Conservation (phyloP, 1,284 basidiomycete species). For the Trametes pubescens region DNA sequence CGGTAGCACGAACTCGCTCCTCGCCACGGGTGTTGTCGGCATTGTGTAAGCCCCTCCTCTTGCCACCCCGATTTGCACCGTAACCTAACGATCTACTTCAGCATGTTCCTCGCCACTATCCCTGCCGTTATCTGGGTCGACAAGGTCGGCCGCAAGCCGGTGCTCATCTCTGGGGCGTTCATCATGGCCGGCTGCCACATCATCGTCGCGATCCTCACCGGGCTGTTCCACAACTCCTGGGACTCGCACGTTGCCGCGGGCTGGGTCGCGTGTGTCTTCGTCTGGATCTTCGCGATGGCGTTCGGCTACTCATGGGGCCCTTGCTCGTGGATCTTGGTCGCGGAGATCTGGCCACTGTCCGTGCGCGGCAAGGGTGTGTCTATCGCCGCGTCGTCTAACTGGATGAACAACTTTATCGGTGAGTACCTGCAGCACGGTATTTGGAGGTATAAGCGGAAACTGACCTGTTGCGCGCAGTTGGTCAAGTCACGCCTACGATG, state of each 20-base stretch:
- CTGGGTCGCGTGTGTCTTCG: slow-evolving; percentile 70
- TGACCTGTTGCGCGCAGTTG: slow-evolving; percentile 31
- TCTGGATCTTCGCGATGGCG: slow-evolving; percentile 74
- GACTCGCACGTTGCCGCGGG: slow-evolving; percentile 53
- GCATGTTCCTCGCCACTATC: slow-evolving; percentile 79
- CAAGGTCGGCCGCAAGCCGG: slow-evolving; percentile 72
- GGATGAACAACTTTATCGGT: slow-evolving; percentile 84
- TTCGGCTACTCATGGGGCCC: slow-evolving; percentile 79
- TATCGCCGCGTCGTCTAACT: slow-evolving; percentile 75
- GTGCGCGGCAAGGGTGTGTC: slow-evolving; percentile 75
- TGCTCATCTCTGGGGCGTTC: slow-evolving; percentile 74
- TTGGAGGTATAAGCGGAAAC: background rate
- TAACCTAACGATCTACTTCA: too few relatives aligned
- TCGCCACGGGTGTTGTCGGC: slow-evolving; percentile 86
- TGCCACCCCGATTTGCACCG: too few relatives aligned
- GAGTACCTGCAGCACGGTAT: slow-evolving; percentile 25
- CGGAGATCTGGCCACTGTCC: slow-evolving; percentile 72
- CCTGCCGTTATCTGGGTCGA: slow-evolving; percentile 80
- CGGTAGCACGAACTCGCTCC: slow-evolving; percentile 66
- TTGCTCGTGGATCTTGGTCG: slow-evolving; percentile 71
- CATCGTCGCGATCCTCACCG: slow-evolving; percentile 68
- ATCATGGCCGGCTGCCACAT: slow-evolving; percentile 72
- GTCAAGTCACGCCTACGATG: slow-evolving; percentile 72
- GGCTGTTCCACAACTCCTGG: slow-evolving; percentile 63
- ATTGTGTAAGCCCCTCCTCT: slow-evolving; percentile 62